Percentiles rank a stretch among this genome's conserved stretches.
Conservation (phyloP, 2,329 filamentous ascomycete species). For the Verticillium dahliae region DNA sequence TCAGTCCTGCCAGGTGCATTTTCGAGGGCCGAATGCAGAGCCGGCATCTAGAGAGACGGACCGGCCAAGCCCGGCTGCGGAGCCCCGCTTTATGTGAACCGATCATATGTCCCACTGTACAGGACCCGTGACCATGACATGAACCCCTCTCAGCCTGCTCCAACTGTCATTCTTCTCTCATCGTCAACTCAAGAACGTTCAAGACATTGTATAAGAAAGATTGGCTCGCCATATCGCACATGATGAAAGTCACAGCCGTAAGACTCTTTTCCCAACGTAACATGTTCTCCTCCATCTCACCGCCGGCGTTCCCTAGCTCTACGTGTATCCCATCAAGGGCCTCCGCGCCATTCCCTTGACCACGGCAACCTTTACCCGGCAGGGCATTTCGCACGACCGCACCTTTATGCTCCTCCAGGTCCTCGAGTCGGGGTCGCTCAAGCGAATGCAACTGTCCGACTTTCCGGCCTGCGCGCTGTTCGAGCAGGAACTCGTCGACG, state of each 20-base stretch:
- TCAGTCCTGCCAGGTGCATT: no score
- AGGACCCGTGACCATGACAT: no score
- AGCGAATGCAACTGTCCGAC: slow-evolving; percentile 53
- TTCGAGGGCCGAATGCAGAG: no score
- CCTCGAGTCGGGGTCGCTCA: slow-evolving; percentile 29
- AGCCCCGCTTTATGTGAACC: no score
- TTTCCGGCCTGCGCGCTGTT: slow-evolving; percentile 60
- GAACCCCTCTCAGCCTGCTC: no score
- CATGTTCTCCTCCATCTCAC: background rate
- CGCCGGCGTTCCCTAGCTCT: slow-evolving; percentile 31
- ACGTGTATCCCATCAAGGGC: slow-evolving; percentile 69
- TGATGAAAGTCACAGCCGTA: slow-evolving; percentile 1
- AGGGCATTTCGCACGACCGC: slow-evolving; percentile 61
- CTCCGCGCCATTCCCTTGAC: slow-evolving; percentile 55
- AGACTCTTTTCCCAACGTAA: background rate
- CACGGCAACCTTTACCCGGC: slow-evolving; percentile 46
- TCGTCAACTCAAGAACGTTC: background rate
- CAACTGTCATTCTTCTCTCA: background rate
- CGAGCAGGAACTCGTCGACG: slow-evolving; percentile 42
- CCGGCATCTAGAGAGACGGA: no score
- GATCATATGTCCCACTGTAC: no score
- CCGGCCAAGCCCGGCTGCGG: no score
- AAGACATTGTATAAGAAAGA: background rate
- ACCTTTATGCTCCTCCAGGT: slow-evolving; percentile 63
- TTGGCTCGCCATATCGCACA: background rate